A percentile compares a stretch with the other conserved stretches of the same genome.
Evolutionary conservation across 192 early-diverging fungal genomes (phyloP).

Genomic region (Entomortierella beljakovae): DNA sequence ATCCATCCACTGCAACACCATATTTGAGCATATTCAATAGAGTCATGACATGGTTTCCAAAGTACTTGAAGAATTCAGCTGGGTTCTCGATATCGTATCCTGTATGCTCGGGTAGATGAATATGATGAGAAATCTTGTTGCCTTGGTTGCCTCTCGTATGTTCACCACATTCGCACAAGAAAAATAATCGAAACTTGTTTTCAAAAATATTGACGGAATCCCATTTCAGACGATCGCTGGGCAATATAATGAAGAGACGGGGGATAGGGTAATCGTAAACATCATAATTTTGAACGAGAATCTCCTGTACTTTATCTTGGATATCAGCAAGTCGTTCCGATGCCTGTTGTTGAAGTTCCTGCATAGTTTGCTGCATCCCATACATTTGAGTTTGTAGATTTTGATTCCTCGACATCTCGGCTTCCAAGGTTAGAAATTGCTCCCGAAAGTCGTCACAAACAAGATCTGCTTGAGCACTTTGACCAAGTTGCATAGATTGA

Average conservation of each 20-base stretch:
- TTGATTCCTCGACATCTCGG: constrained; percentile 7
- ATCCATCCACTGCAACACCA: constrained; percentile 19
- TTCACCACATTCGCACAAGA: constrained; percentile 36
- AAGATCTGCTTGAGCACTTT: constrained; percentile 2
- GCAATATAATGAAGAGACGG: constrained; percentile 20
- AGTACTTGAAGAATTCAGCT: constrained; percentile 22
- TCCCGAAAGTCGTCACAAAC: constrained; percentile 14
- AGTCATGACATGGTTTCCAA: constrained; percentile 19
- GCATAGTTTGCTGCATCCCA: constrained; percentile 13
- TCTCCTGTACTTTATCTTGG: constrained; percentile 11
- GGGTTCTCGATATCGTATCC: constrained; percentile 36
- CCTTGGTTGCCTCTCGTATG: constrained; percentile 2
- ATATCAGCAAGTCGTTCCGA: background rate
- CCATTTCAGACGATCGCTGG: background rate
- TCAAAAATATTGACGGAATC: constrained; percentile 7
- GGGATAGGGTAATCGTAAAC: constrained; percentile 21
- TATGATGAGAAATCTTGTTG: constrained; percentile 18
- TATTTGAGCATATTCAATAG: constrained; percentile 40
- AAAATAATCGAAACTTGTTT: constrained; percentile 21
- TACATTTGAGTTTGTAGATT: constrained; percentile 10
- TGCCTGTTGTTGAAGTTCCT: constrained; percentile 14
- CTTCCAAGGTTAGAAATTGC: constrained; percentile 5
- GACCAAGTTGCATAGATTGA: constrained; percentile 1
- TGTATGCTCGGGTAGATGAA: constrained; percentile 33
- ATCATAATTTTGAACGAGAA: constrained; percentile 20